Percentiles rank a stretch among this genome's conserved stretches.
These are phyloP conservation scores for Davidsoniella virescens DNA, from an alignment of 2,329 filamentous ascomycete species.

Conservation along the genomic window DNA sequence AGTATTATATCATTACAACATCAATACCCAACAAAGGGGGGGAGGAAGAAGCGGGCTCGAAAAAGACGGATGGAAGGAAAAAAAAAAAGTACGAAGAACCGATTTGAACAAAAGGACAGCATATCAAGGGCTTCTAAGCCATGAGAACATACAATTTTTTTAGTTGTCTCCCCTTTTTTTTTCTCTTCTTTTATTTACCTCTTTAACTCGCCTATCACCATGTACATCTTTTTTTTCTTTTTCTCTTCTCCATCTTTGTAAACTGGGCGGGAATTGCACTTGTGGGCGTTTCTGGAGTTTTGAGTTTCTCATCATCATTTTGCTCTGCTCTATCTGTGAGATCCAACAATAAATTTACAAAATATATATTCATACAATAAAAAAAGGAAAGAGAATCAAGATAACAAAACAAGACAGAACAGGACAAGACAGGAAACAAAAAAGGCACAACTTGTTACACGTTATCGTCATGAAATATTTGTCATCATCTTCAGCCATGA, in stretches of 20 bases:
- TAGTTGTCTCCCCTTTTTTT: neutral
- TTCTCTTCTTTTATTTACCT: neutral
- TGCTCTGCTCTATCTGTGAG: conserved; percentile 11
- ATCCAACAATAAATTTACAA: conserved; percentile 4
- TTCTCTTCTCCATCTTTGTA: neutral
- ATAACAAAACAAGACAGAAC: conserved; percentile 7
- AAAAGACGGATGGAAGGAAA: neutral
- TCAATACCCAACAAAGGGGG: neutral
- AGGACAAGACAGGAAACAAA: conserved; percentile 6
- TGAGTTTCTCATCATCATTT: conserved; percentile 11
- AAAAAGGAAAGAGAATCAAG: conserved; percentile 4
- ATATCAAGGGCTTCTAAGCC: too few relatives aligned
- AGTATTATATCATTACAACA: too few relatives aligned
- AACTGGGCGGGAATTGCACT: conserved; percentile 10
- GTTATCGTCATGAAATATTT: neutral
- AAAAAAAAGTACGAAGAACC: neutral
- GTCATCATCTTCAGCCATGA: neutral
- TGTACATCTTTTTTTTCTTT: conserved; percentile 7
- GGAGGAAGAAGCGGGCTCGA: neutral
- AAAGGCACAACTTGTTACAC: neutral
- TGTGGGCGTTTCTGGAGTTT: conserved; percentile 12
- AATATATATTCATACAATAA: conserved; percentile 1
- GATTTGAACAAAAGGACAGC: too few relatives aligned
- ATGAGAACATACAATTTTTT: neutral
- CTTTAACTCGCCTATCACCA: neutral